Percentiles rank a stretch among this genome's conserved stretches.
These are phyloP conservation scores for Acarospora socialis DNA, from an alignment of 2,329 filamentous ascomycete genomes.

Conservation along the genomic window DNA sequence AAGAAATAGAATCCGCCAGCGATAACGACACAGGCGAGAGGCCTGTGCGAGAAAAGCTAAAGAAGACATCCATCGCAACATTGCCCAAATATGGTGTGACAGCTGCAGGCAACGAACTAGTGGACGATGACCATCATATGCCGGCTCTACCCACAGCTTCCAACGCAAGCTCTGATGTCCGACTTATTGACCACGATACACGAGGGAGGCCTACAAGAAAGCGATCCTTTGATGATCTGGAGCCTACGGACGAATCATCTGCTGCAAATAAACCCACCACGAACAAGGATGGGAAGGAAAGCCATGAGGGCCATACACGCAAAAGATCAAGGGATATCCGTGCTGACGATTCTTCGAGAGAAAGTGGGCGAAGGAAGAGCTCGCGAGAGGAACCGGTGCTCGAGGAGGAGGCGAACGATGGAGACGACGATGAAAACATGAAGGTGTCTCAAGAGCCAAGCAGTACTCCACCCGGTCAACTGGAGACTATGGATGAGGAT, in stretches of 20 bases:
- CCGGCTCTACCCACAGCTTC: constrained; percentile 13
- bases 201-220: constrained; percentile 23
- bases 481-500: constrained; percentile 11
- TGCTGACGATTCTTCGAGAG: constrained; percentile 1
- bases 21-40: constrained; percentile 36
- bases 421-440: not conserved
- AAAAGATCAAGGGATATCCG: constrained; percentile 21
- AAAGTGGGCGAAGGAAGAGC: not conserved
- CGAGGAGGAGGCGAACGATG: constrained; percentile 12
- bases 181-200: constrained; percentile 17
- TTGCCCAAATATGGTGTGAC: constrained; percentile 11
- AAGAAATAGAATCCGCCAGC: constrained; percentile 4
- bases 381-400: constrained; percentile 1
- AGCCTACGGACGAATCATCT: constrained; percentile 19
- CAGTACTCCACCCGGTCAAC: not conserved
- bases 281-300: constrained; percentile 12
- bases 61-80: constrained; percentile 45
- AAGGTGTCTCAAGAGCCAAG: not conserved
- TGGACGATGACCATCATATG: constrained; percentile 11
- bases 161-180: constrained; percentile 14
- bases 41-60: constrained; percentile 45
- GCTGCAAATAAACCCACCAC: too few relatives aligned
- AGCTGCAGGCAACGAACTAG: constrained; percentile 9
- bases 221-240: constrained; percentile 29
- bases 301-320: constrained; percentile 17